Evolutionary conservation across 2,329 filamentous ascomycete genomes (phyloP), one percentile per base, ranked within the genome.

Genomic region (Neophaeococcomyces aloes): DNA sequence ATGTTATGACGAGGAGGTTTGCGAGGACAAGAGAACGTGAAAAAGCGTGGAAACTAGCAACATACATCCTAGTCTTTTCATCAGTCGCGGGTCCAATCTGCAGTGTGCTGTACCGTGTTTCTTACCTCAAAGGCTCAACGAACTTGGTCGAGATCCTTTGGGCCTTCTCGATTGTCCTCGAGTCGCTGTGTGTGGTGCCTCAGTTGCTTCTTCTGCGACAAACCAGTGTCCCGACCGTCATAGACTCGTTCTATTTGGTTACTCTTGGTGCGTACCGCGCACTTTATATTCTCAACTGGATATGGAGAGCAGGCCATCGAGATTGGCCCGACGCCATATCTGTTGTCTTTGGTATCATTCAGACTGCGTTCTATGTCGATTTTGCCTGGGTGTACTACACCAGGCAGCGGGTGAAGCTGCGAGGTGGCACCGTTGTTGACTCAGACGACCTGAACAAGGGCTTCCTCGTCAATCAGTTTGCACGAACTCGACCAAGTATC

Each of bases 361-460:
- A 96, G 67, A 95, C 87, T 0, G 79, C 83, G 1, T 76, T 95
- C 33, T 95, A 95, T 63, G 61, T 88, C 54, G 89, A 96, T 65
- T 96, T 96, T 60, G 87, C 86, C 29, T 95, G 88, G 87, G 87
- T 96, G 1, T 96, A 96, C 70, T 95, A 85, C 68, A 84, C 83
- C 8, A 77, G 89, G 51, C 89, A 95, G 68, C 78, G 88, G 45
- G 87, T 96, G 58, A 95, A 95, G 79, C 79, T 96, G 13, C 77
- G 89, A 49, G 81, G 78, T 53, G 89, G 89, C 34, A 86, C 86
- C 5, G 73, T 95, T 14, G 86, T 96, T 11, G 89, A 96, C 59
- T 81, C 82, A 3, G 88, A 95, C 52, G 89, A 96, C 60, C 71
- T 94, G 59, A 75, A 80, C 51, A 80, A 85, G 44, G 85, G 87